Conservation (phyloP, 129 eudicot species). For the Artemisia annua region DNA sequence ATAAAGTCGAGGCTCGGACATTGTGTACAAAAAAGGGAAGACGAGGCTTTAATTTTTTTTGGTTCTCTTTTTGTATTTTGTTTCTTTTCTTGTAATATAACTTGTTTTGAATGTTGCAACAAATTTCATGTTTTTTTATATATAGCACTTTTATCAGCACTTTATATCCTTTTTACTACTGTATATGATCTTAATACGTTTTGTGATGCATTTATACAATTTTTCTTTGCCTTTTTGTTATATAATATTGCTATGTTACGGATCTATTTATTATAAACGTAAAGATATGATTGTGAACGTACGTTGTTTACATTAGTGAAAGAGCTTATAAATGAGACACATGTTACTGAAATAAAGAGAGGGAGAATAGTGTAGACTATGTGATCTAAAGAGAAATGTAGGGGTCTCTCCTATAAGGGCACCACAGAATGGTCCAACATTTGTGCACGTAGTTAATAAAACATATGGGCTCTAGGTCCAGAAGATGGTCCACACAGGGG, state of each 20-base stretch:
- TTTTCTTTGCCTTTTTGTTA: neutral
- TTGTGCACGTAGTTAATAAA: conserved; percentile 30
- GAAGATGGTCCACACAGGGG: conserved; percentile 34
- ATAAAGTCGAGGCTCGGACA: conserved; percentile 43
- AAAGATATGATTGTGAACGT: neutral
- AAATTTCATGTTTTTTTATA: neutral
- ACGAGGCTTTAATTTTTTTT: conserved; percentile 31
- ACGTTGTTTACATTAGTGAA: neutral
- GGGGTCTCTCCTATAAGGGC: conserved; percentile 23
- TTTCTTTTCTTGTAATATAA: conserved; percentile 16
- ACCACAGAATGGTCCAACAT: conserved; percentile 39
- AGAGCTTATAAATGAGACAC: neutral
- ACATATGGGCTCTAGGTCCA: conserved; percentile 47
- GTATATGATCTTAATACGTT: neutral
- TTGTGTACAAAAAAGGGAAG: conserved; percentile 55
- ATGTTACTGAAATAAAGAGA: conserved; percentile 8
- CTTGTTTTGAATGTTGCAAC: conserved; percentile 6
- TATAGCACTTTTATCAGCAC: conserved; percentile 6
- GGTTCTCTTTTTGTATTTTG: conserved; percentile 6
- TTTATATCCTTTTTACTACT: too few relatives aligned
- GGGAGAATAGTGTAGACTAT: neutral
- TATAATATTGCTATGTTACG: neutral
- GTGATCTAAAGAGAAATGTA: conserved; percentile 9
- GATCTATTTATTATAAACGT: neutral
- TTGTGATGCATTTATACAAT: neutral